Evolutionary conservation across 2,329 filamentous ascomycete genomes (phyloP).

Genomic region (Talaromyces marneffei): DNA sequence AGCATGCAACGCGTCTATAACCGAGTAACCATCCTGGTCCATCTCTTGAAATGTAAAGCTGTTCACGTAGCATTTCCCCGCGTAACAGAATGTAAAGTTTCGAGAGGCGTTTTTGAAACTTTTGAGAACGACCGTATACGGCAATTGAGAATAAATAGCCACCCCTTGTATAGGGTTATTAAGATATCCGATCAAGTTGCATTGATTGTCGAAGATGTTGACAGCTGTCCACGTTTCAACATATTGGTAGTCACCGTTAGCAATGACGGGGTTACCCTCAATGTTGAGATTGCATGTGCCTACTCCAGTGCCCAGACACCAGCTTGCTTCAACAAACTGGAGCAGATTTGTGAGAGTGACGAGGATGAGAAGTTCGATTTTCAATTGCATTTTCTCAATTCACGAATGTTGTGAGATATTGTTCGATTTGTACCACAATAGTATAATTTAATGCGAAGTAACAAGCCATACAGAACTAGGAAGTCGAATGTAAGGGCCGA

Average conservation of each 20-base stretch:
- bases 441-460: neutral
- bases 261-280: neutral
- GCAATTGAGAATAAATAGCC: slow-evolving; percentile 3
- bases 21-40: neutral
- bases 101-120: neutral
- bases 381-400: neutral
- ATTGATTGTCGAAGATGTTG: slow-evolving; percentile 4
- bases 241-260: neutral
- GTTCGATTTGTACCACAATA: neutral
- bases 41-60: neutral
- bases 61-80: neutral
- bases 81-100: slow-evolving; percentile 9
- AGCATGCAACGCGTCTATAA: neutral
- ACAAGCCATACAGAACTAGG: neutral
- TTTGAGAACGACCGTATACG: slow-evolving; percentile 2
- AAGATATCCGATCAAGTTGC: slow-evolving; percentile 6
- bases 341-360: neutral
- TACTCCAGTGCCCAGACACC: neutral
- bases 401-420: neutral
- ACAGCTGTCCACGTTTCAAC: neutral
- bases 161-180: neutral
- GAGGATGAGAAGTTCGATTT: neutral
- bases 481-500: neutral
- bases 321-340: neutral
- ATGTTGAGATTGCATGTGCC: slow-evolving; percentile 8